Evolutionary conservation across 805 yeast genomes (phyloP).

Genomic region (Danielozyma ontarioensis): DNA sequence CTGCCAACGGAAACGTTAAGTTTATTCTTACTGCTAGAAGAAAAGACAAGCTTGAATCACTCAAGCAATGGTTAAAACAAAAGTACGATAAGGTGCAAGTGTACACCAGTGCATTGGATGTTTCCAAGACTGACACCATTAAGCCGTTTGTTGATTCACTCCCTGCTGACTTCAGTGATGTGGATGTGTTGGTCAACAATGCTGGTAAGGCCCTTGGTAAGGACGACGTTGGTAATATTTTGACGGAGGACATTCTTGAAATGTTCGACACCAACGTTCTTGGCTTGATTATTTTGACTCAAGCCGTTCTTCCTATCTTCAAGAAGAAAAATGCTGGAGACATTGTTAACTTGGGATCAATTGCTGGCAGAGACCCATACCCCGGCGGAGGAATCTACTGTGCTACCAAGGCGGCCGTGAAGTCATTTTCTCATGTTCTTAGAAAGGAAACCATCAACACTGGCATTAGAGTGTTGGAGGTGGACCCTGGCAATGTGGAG

Average conservation of each 20-base stretch:
- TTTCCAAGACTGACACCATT: conserved; percentile 35
- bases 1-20: conserved; percentile 65
- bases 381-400: conserved; percentile 78
- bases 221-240: conserved; percentile 69
- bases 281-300: conserved; percentile 81
- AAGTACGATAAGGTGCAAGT: conserved; percentile 49
- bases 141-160: conserved; percentile 47
- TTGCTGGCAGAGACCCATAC: conserved; percentile 75
- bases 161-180: conserved; percentile 56
- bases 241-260: conserved; percentile 55
- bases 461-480: conserved; percentile 63
- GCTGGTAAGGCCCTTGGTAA: conserved; percentile 78
- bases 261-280: conserved; percentile 87
- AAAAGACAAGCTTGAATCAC: conserved; percentile 48
- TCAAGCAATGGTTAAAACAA: conserved; percentile 42
- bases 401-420: conserved; percentile 68
- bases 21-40: conserved; percentile 79
- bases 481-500: conserved; percentile 77
- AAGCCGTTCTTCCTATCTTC: conserved; percentile 68
- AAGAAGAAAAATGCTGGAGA: conserved; percentile 67
- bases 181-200: conserved; percentile 66
- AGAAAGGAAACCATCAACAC: conserved; percentile 75
- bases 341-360: conserved; percentile 69
- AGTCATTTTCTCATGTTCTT: conserved; percentile 64
- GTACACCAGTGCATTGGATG: conserved; percentile 53